These are phyloP conservation scores for Castanea sativa DNA, from an alignment of 306 rosid genomes.

Conservation along the genomic window DNA sequence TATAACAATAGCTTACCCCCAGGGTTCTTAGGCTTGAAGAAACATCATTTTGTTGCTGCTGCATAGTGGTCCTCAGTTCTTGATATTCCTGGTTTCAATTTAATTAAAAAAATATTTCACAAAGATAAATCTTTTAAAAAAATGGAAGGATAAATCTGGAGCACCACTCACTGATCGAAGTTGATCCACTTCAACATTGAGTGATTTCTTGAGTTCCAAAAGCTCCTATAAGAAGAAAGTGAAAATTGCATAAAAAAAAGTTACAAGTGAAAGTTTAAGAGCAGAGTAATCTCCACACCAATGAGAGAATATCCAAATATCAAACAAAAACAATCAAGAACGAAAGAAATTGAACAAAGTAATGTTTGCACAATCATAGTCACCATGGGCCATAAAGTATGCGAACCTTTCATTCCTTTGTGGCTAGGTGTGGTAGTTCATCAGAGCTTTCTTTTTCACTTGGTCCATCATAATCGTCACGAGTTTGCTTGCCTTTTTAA, in stretches of 20 bases:
- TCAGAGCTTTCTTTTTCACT: no score
- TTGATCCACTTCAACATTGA: conserved; percentile 86
- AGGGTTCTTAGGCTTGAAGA: conserved; percentile 68
- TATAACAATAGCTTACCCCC: conserved; percentile 50
- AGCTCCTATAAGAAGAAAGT: conserved; percentile 64
- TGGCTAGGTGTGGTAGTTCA: no score
- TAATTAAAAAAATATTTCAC: conserved; percentile 8
- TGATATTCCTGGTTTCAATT: conserved; percentile 67
- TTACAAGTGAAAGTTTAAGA: not conserved
- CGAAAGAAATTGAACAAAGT: conserved; percentile 6
- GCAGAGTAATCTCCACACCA: not conserved
- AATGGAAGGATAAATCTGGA: conserved; percentile 7
- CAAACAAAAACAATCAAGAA: conserved; percentile 6
- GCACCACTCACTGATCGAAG: conserved; percentile 74
- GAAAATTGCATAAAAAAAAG: not conserved
- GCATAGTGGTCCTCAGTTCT: conserved; percentile 90
- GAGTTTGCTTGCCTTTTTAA: no score
- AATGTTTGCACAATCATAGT: not conserved
- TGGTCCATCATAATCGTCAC: no score
- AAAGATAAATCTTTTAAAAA: not conserved
- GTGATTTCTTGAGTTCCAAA: conserved; percentile 84
- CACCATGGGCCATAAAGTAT: no score
- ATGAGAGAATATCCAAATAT: not conserved
- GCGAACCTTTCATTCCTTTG: no score
- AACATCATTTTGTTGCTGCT: conserved; percentile 96